Conservation (phyloP, 495 filamentous ascomycete genomes). For the Aspergillus bridgeri region DNA sequence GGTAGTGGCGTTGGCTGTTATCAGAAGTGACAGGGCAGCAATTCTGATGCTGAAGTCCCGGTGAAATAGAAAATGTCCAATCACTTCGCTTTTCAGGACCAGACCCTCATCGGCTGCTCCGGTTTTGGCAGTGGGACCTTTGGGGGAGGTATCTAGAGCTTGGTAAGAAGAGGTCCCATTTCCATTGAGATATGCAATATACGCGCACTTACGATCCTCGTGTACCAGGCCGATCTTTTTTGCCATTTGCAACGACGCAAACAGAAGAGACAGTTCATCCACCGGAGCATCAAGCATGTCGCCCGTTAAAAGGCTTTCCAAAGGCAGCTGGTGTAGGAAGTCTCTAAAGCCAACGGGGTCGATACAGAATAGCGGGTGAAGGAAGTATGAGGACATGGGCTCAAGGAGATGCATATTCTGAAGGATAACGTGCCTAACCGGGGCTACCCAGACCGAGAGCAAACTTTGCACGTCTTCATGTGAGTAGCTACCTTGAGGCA, state of each 20-base stretch:
- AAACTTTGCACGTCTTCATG: conserved; percentile 9
- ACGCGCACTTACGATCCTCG: conserved; percentile 60
- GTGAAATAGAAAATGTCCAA: conserved; percentile 57
- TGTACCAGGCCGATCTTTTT: conserved; percentile 75
- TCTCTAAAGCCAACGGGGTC: conserved; percentile 49
- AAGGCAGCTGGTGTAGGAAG: conserved; percentile 52
- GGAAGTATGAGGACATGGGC: conserved; percentile 67
- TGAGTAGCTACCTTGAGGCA: conserved; percentile 15
- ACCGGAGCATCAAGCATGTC: conserved; percentile 39
- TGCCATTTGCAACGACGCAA: conserved; percentile 69
- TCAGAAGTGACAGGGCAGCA: conserved; percentile 70
- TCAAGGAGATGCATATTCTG: conserved; percentile 55
- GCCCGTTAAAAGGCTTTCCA: conserved; percentile 38
- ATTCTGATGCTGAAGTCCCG: conserved; percentile 63
- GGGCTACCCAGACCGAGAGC: conserved; percentile 33
- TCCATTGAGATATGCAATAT: not conserved
- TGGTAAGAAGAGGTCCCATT: conserved; percentile 16
- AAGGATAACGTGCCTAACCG: conserved; percentile 37
- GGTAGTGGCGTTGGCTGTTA: conserved; percentile 64
- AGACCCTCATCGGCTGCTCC: conserved; percentile 16
- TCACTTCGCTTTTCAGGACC: conserved; percentile 37
- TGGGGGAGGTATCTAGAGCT: conserved; percentile 28
- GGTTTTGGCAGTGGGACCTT: conserved; percentile 16
- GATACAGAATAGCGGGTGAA: conserved; percentile 65
- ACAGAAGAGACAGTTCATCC: conserved; percentile 57